Percentiles rank a stretch among this genome's conserved stretches.
Evolutionary conservation across 805 yeast species (phyloP).

Genomic region (Kluyveromyces lactis): DNA sequence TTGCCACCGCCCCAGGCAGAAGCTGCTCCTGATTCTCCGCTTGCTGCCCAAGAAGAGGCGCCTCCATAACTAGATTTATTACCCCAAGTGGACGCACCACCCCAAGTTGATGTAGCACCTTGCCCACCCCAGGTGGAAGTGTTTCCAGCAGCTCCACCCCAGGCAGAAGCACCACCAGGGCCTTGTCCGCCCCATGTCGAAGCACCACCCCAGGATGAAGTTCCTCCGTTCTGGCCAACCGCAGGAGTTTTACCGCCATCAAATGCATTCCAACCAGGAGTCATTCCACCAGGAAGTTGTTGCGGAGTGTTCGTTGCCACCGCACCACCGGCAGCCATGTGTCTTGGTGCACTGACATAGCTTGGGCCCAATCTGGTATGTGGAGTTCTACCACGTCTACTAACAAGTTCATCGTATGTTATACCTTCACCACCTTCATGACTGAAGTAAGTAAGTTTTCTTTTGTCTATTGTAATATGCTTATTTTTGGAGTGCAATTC

Average conservation of each 20-base stretch:
- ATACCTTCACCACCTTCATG: slow-evolving; percentile 56
- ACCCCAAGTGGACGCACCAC: slow-evolving; percentile 33
- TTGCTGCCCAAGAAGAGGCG: slow-evolving; percentile 39
- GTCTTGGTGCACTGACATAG: slow-evolving; percentile 28
- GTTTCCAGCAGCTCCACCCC: slow-evolving; percentile 25
- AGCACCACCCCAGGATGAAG: slow-evolving; percentile 30
- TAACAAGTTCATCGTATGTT: slow-evolving; percentile 73
- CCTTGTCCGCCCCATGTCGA: slow-evolving; percentile 36
- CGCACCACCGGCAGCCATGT: slow-evolving; percentile 26
- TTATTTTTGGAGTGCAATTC: slow-evolving; percentile 91
- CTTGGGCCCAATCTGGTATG: slow-evolving; percentile 30
- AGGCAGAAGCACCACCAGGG: slow-evolving; percentile 31
- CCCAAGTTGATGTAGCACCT: slow-evolving; percentile 32
- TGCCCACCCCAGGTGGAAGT: slow-evolving; percentile 28
- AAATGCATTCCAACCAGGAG: slow-evolving; percentile 49
- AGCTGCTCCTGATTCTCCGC: slow-evolving; percentile 33
- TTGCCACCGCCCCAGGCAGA: slow-evolving; percentile 40
- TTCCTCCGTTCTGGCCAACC: slow-evolving; percentile 25
- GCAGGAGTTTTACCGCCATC: slow-evolving; percentile 43
- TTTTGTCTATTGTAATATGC: slow-evolving; percentile 75
- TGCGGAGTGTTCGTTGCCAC: slow-evolving; percentile 26
- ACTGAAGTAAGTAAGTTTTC: slow-evolving; percentile 65
- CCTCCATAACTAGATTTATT: slow-evolving; percentile 37
- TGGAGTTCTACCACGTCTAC: slow-evolving; percentile 35
- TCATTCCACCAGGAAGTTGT: slow-evolving; percentile 35